Conservation (phyloP, 2,329 filamentous ascomycete species). For the Esteya vermicola region DNA sequence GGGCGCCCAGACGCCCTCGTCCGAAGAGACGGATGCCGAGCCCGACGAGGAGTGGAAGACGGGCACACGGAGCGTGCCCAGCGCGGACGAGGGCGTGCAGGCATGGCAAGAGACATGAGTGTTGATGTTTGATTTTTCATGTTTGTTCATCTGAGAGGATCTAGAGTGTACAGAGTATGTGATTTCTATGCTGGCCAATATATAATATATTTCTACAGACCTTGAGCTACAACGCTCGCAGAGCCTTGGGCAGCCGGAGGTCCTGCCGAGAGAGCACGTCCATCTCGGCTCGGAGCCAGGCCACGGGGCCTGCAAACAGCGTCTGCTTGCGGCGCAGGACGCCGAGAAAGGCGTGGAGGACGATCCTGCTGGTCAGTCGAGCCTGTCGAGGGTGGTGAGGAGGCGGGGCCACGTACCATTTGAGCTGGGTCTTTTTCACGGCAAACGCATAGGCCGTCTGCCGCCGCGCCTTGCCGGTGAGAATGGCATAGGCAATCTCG, state of each 20-base stretch:
- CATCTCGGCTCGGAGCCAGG: constrained; percentile 48
- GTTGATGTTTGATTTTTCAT: background rate
- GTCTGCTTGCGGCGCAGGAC: constrained; percentile 62
- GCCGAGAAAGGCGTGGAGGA: constrained; percentile 52
- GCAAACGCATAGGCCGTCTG: constrained; percentile 41
- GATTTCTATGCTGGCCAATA: too few relatives aligned
- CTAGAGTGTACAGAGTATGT: background rate
- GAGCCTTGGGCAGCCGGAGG: constrained; percentile 5
- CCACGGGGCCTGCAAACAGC: constrained; percentile 46
- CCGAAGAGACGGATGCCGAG: background rate
- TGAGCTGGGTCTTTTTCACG: constrained; percentile 44
- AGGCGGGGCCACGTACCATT: constrained; percentile 52
- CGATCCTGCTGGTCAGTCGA: constrained; percentile 34
- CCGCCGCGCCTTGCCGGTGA: constrained; percentile 40
- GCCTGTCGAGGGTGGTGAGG: too few relatives aligned
- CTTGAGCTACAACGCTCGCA: too few relatives aligned
- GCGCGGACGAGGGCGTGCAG: constrained; percentile 7
- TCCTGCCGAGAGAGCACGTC: constrained; percentile 18
- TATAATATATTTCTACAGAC: too few relatives aligned
- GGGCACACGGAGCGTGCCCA: background rate
- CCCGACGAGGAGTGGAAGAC: background rate
- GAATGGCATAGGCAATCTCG: constrained; percentile 46
- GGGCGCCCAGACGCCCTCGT: background rate
- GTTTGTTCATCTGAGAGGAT: too few relatives aligned
- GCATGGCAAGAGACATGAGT: constrained; percentile 5